Conservation (phyloP, 441 rosid genomes). For the Mallotus japonicus region DNA sequence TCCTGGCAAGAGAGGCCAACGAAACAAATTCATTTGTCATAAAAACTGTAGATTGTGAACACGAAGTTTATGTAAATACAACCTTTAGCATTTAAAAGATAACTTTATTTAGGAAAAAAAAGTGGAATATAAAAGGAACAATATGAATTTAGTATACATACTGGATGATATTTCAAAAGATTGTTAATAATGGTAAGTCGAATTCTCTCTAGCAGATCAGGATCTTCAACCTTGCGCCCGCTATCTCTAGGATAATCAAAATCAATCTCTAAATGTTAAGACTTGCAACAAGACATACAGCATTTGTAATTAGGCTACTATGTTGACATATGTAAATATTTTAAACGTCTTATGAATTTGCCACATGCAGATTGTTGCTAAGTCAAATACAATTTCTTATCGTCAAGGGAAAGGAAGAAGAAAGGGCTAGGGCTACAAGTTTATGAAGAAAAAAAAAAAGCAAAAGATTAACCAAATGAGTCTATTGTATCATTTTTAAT, state of each 20-base stretch:
- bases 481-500: background rate
- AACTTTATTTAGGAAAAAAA: background rate
- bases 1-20: slow-evolving; percentile 49
- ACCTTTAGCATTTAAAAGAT: background rate
- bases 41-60: background rate
- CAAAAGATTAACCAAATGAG: background rate
- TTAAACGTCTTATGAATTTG: background rate
- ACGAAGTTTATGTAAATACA: background rate
- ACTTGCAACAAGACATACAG: slow-evolving; percentile 10
- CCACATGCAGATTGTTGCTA: background rate
- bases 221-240: slow-evolving; percentile 97
- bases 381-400: background rate
- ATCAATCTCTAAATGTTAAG: slow-evolving; percentile 22
- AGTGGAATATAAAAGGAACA: background rate
- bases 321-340: slow-evolving; percentile 7
- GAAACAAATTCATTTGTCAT: slow-evolving; percentile 12
- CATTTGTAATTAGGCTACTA: background rate
- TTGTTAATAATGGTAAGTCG: slow-evolving; percentile 90
- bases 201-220: slow-evolving; percentile 83
- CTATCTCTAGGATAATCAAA: slow-evolving; percentile 53
- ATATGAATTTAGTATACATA: slow-evolving; percentile 38
- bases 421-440: background rate
- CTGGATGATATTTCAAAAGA: slow-evolving; percentile 95
- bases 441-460: background rate
- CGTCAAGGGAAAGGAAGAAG: background rate